Evolutionary conservation across 2,329 filamentous ascomycete species (phyloP), one percentile per base, ranked within the genome.

Genomic region (Penicillium brevicompactum): DNA sequence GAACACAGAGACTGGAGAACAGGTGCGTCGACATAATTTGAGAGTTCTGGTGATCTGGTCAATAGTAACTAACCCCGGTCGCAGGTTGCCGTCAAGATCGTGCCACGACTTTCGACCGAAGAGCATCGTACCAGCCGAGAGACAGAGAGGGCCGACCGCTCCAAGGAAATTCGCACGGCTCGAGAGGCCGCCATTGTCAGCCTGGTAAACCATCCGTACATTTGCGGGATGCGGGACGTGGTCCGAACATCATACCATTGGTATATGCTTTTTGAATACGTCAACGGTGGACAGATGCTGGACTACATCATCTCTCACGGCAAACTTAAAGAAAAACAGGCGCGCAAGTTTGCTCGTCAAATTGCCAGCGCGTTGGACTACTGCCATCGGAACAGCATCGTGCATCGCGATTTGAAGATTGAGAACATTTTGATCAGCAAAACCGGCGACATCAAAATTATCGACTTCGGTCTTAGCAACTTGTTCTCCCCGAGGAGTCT

Each of bases 261-360:
- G 94, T 99, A 99, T 76, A 99, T 99, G 94, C 86, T 99, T 49
- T 99, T 96, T 70, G 94, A 99, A 78, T 97, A 94, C 74, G 94
- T 99, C 75, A 97, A 99, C 70, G 94, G 94, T 46, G 94, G 94
- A 16, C 94, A 99, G 77, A 97, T 99, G 94, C 86, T 99, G 58
- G 94, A 99, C 78, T 99, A 97, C 76, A 99, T 99, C 74, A 99
- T 99, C 71, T 97, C 92, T 3, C 94, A 99, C 70, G 94, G 93
- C 55, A 90, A 95, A 69, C 81, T 99, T 60, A 97, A 97, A 81
- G 94, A 99, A 78, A 97, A 97, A 76, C 93, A 96, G 76, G 94
- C 94, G 8, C 87, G 94, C 68, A 97, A 97, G 74, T 99, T 99
- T 74, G 95, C 91, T 62, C 89, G 94, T 40, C 94, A 99, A 77